Evolutionary conservation across 768 basidiomycete genomes (phyloP).

Genomic region (Nidularia pulvinata): DNA sequence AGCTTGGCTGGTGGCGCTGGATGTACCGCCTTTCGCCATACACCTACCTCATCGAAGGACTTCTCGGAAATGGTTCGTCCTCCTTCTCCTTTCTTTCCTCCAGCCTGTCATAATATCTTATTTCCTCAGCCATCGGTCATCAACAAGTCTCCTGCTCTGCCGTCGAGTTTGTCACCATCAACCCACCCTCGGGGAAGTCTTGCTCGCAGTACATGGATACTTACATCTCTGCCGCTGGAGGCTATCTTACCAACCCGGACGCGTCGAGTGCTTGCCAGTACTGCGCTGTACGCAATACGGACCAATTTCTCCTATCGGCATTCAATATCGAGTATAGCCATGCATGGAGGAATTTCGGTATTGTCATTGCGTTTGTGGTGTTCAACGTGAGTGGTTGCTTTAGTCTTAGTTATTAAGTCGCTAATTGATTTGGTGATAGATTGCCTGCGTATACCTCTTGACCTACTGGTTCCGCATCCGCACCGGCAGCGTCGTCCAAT

Average conservation of each 20-base stretch:
- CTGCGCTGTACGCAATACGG: slow-evolving; percentile 59
- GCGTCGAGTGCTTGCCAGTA: slow-evolving; percentile 54
- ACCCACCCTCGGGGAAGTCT: slow-evolving; percentile 50
- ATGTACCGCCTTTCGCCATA: slow-evolving; percentile 57
- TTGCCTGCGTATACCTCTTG: slow-evolving; percentile 33
- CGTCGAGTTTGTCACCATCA: slow-evolving; percentile 50
- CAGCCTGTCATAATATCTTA: slow-evolving; percentile 13
- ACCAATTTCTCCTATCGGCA: slow-evolving; percentile 46
- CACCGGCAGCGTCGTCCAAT: slow-evolving; percentile 23
- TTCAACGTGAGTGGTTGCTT: slow-evolving; percentile 44
- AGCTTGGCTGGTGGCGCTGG: slow-evolving; percentile 70
- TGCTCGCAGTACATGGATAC: slow-evolving; percentile 51
- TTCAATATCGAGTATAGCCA: slow-evolving; percentile 61
- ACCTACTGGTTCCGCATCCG: slow-evolving; percentile 54
- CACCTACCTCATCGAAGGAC: slow-evolving; percentile 50
- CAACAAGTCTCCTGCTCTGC: slow-evolving; percentile 45
- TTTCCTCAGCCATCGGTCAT: slow-evolving; percentile 33
- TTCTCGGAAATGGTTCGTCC: slow-evolving; percentile 43
- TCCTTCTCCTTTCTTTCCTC: slow-evolving; percentile 44
- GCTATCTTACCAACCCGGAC: slow-evolving; percentile 56
- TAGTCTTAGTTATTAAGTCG: too few species aligned
- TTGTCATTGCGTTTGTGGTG: slow-evolving; percentile 43
- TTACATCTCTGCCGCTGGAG: slow-evolving; percentile 50
- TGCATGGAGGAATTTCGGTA: slow-evolving; percentile 54
- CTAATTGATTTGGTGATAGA: slow-evolving; percentile 17